Evolutionary conservation across 1,284 basidiomycete species (phyloP).

Genomic region (Psilocybe mexicana): DNA sequence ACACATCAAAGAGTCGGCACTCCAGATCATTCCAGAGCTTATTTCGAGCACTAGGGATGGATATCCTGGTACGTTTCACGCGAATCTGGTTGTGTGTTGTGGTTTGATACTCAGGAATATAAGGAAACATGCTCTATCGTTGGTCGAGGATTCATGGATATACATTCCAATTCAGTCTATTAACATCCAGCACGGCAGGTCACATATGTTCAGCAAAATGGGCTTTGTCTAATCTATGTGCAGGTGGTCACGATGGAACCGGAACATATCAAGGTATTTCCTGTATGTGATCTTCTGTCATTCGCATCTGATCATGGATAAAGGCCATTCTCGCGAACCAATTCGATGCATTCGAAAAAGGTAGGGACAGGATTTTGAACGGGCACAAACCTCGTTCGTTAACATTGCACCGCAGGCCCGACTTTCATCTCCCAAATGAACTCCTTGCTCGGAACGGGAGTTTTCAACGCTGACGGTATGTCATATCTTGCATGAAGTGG

Average conservation of each 20-base stretch:
- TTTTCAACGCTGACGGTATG: constrained; percentile 41
- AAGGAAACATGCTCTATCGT: constrained; percentile 27
- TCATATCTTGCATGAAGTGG: too few relatives aligned
- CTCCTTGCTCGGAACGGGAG: constrained; percentile 47
- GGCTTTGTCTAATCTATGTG: neutral
- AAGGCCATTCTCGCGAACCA: constrained; percentile 39
- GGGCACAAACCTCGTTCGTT: neutral
- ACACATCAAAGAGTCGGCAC: constrained; percentile 25
- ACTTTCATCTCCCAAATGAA: constrained; percentile 30
- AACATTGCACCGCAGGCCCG: constrained; percentile 23
- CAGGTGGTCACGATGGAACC: constrained; percentile 43
- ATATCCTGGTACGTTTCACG: constrained; percentile 18
- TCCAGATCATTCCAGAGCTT: constrained; percentile 26
- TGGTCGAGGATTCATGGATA: constrained; percentile 29
- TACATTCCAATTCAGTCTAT: constrained; percentile 26
- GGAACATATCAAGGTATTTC: constrained; percentile 36
- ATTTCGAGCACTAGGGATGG: constrained; percentile 24
- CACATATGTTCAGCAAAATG: too few relatives aligned
- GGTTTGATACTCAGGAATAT: neutral
- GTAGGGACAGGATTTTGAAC: constrained; percentile 15
- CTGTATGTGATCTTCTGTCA: neutral
- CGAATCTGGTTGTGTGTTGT: neutral
- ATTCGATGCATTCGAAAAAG: constrained; percentile 42
- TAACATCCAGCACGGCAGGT: constrained; percentile 29
- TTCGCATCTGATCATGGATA: neutral